These are phyloP conservation scores for Arabidopsis arenosa DNA, from an alignment of 345 rosid genomes.

Conservation along the genomic window DNA sequence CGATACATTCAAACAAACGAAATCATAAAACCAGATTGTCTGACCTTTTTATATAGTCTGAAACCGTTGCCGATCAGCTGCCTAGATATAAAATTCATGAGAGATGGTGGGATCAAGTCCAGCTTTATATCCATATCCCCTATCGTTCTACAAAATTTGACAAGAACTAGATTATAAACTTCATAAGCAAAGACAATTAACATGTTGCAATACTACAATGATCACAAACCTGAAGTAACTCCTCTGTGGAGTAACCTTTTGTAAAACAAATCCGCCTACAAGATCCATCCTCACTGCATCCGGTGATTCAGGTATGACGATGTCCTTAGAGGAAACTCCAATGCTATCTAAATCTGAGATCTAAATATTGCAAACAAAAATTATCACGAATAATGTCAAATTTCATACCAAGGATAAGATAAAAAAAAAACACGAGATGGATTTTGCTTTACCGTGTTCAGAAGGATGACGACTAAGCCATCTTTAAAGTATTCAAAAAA, in stretches of 20 bases:
- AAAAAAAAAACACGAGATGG: conserved; percentile 3
- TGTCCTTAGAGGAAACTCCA: conserved; percentile 57
- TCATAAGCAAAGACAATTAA: conserved; percentile 13
- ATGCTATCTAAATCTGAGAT: conserved; percentile 68
- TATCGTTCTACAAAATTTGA: conserved; percentile 66
- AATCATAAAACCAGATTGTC: neutral
- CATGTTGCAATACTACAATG: neutral
- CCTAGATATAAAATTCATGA: conserved; percentile 86
- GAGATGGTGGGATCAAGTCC: conserved; percentile 88
- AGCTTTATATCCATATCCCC: conserved; percentile 84
- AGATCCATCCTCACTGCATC: conserved; percentile 82
- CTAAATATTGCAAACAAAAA: conserved; percentile 48
- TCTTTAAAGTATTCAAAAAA: conserved; percentile 75
- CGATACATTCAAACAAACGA: neutral
- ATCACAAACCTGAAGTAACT: conserved; percentile 88
- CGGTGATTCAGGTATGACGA: conserved; percentile 63
- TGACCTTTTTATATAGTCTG: conserved; percentile 90
- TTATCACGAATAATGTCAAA: neutral
- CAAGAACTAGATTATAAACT: conserved; percentile 18
- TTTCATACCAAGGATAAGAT: neutral
- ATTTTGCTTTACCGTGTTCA: conserved; percentile 67
- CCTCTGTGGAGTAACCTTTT: conserved; percentile 78
- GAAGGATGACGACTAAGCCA: conserved; percentile 61
- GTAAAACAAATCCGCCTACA: conserved; percentile 89
- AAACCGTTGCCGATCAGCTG: conserved; percentile 92